A percentile compares a stretch with the other conserved stretches of the same genome.
phyloP scores from a whole-genome alignment of 2,329 filamentous ascomycete species.

The Botrytis elliptica region DNA sequence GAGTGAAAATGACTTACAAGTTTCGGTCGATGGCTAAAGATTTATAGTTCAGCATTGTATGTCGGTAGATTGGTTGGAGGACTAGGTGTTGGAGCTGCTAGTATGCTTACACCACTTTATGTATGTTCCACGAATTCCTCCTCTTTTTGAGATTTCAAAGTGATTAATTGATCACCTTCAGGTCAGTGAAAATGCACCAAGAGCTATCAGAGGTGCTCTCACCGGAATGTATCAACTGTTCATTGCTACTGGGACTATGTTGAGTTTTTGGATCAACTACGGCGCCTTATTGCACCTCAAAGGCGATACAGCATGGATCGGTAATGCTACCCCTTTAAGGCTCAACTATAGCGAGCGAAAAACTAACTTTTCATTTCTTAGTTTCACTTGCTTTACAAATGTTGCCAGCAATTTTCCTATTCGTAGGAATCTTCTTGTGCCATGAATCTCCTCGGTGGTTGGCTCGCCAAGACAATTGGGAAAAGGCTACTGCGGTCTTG shows the following conservation, averaged over 20 bases:
- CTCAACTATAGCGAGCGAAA: too few relatives aligned
- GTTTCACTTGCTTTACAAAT: conserved; percentile 65
- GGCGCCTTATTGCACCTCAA: conserved; percentile 21
- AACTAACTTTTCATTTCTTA: conserved; percentile 46
- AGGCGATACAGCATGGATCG: conserved; percentile 19
- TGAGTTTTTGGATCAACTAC: conserved; percentile 49
- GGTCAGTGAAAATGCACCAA: conserved; percentile 49
- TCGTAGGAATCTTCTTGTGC: conserved; percentile 60
- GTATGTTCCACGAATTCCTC: conserved; percentile 24
- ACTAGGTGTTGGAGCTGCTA: conserved; percentile 51
- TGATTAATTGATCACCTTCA: conserved; percentile 47
- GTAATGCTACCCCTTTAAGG: neutral
- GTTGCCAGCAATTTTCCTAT: conserved; percentile 60
- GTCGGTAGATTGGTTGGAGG: conserved; percentile 58
- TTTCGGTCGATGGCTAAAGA: neutral
- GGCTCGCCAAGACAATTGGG: conserved; percentile 66
- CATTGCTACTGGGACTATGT: conserved; percentile 42
- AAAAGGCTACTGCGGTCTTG: conserved; percentile 57
- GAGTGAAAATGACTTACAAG: neutral
- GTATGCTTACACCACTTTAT: conserved; percentile 40
- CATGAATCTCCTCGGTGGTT: conserved; percentile 65
- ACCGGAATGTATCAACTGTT: conserved; percentile 53
- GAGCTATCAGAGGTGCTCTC: conserved; percentile 51
- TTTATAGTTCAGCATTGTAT: conserved; percentile 54
- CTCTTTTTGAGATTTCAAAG: conserved; percentile 37